Evolutionary conservation across 495 filamentous ascomycete species (phyloP).

Genomic region (Astrothelium macrocarpum): DNA sequence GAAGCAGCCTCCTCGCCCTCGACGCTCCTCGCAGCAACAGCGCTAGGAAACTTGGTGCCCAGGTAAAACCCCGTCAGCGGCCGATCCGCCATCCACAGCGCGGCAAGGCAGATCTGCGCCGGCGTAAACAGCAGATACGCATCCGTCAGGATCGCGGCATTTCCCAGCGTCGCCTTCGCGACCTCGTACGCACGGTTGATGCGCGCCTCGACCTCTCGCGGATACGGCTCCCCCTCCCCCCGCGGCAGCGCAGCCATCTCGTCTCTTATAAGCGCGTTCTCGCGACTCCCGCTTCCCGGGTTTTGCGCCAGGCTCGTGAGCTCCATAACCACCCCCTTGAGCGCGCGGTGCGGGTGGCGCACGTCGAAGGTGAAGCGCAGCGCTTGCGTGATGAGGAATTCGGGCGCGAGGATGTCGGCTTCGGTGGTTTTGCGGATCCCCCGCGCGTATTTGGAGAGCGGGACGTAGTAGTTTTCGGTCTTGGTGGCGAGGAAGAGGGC

Average conservation of each 20-base stretch:
- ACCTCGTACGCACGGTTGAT: constrained; percentile 58
- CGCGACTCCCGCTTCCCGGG: no score
- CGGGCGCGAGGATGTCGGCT: constrained; percentile 76
- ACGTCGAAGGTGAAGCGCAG: constrained; percentile 92
- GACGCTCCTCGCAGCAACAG: constrained; percentile 29
- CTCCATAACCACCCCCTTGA: constrained; percentile 82
- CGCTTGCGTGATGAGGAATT: constrained; percentile 84
- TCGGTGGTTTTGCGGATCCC: constrained; percentile 53
- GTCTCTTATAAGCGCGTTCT: no score
- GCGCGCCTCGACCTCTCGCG: constrained; percentile 31
- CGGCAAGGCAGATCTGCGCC: constrained; percentile 81
- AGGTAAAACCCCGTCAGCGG: constrained; percentile 66
- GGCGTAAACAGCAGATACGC: constrained; percentile 95
- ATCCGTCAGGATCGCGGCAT: constrained; percentile 75
- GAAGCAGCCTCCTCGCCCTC: constrained; percentile 42
- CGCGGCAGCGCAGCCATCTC: constrained; percentile 40
- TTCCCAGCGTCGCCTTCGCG: constrained; percentile 64
- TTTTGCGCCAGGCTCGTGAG: constrained; percentile 55
- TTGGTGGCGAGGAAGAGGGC: constrained; percentile 88
- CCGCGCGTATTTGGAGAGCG: constrained; percentile 53
- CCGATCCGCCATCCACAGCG: constrained; percentile 63
- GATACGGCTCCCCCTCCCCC: constrained; percentile 25
- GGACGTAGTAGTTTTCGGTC: constrained; percentile 72
- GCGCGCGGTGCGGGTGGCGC: constrained; percentile 76
- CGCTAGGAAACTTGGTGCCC: constrained; percentile 50